Conservation (phyloP, 2,329 filamentous ascomycete genomes). For the Ascochyta clinopodiicola region DNA sequence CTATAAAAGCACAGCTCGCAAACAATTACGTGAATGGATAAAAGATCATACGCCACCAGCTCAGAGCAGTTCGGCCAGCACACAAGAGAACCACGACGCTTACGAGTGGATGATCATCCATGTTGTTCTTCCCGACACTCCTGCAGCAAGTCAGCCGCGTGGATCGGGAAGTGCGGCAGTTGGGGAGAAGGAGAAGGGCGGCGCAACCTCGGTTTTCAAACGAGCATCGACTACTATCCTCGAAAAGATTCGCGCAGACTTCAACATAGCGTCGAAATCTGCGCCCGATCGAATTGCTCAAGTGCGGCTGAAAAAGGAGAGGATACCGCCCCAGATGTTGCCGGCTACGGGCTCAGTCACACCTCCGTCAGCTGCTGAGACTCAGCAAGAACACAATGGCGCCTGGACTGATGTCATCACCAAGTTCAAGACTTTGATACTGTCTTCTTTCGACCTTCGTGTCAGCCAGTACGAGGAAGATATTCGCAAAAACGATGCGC, state of each 20-base stretch:
- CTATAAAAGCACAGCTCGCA: conserved; percentile 81
- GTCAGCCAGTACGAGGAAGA: conserved; percentile 97
- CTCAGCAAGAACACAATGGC: conserved; percentile 76
- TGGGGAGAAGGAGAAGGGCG: conserved; percentile 70
- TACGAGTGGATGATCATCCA: conserved; percentile 96
- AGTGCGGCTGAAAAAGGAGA: conserved; percentile 70
- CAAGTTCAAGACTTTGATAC: conserved; percentile 85
- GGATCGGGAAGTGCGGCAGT: conserved; percentile 57
- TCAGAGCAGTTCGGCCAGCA: conserved; percentile 63
- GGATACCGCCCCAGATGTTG: conserved; percentile 54
- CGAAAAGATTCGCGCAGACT: conserved; percentile 89
- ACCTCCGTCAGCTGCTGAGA: conserved; percentile 59
- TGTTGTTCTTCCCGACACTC: conserved; percentile 86
- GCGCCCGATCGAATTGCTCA: conserved; percentile 81
- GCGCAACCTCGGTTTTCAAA: conserved; percentile 75
- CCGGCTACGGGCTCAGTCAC: conserved; percentile 50
- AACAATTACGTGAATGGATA: conserved; percentile 88
- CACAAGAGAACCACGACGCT: conserved; percentile 91
- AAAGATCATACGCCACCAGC: conserved; percentile 70
- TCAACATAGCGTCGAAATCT: conserved; percentile 79
- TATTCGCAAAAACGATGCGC: conserved; percentile 90
- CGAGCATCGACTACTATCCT: conserved; percentile 80
- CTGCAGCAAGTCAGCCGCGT: conserved; percentile 78
- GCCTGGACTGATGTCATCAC: conserved; percentile 84
- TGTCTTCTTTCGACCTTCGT: conserved; percentile 87